Conservation (phyloP, 148 eudicot genomes). For the Vaccinium vitisidaea region DNA sequence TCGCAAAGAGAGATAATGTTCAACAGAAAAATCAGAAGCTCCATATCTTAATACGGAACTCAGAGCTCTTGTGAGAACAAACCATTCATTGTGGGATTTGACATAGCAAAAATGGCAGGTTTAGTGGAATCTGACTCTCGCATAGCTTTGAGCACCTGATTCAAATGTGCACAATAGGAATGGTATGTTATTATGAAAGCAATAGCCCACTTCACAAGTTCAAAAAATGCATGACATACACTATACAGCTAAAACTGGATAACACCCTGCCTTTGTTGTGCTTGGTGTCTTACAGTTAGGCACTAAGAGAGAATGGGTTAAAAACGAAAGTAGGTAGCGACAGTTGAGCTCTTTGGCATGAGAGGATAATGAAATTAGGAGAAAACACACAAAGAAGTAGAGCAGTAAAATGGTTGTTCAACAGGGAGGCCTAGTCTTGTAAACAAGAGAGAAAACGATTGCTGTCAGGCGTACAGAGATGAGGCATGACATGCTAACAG, state of each 20-base stretch:
- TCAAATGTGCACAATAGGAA: slow-evolving; percentile 8
- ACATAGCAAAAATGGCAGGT: slow-evolving; percentile 99
- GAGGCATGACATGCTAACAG: not conserved
- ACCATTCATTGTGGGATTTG: slow-evolving; percentile 97
- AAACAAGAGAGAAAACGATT: not conserved
- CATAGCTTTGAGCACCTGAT: slow-evolving; percentile 94
- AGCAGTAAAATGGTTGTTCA: not conserved
- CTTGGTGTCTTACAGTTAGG: not conserved
- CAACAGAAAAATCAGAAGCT: slow-evolving; percentile 1
- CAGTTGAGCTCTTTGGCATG: not conserved
- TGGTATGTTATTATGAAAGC: not conserved
- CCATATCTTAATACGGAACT: not conserved
- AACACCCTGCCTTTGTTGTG: not conserved
- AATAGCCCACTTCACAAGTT: not conserved
- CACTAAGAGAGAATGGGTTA: slow-evolving; percentile 5
- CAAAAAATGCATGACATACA: not conserved
- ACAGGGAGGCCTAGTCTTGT: not conserved
- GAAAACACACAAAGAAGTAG: slow-evolving; percentile 4
- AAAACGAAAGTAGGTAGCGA: not conserved
- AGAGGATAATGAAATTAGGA: not conserved
- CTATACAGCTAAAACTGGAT: not conserved
- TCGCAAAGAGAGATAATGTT: slow-evolving; percentile 5
- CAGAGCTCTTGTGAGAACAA: slow-evolving; percentile 25
- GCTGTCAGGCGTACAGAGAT: not conserved
- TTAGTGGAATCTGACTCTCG: slow-evolving; percentile 70